Conservation (phyloP, 768 basidiomycete species). For the Amanita thiersii region DNA sequence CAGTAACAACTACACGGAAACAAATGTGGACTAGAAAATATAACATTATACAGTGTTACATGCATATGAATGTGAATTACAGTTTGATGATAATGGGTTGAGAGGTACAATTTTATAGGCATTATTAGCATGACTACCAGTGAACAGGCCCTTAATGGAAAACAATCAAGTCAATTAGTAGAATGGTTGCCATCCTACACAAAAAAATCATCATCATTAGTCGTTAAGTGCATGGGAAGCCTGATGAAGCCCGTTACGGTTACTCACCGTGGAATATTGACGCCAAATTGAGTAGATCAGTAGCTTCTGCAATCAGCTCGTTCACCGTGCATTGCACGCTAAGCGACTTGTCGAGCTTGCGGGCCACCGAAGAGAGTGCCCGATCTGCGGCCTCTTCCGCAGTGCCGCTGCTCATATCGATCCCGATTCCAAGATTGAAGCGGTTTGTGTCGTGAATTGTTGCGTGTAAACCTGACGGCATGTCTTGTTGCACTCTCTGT, state of each 20-base stretch:
- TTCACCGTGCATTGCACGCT: slow-evolving; percentile 94
- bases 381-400: slow-evolving; percentile 88
- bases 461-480: slow-evolving; percentile 17
- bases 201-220: too few species aligned
- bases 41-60: slow-evolving; percentile 7
- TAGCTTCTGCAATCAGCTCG: slow-evolving; percentile 84
- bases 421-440: slow-evolving; percentile 35
- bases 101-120: too few species aligned
- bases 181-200: slow-evolving; percentile 1
- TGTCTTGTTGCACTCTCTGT: slow-evolving; percentile 47
- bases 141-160: too few species aligned
- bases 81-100: too few species aligned
- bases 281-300: slow-evolving; percentile 65
- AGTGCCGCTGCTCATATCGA: slow-evolving; percentile 56
- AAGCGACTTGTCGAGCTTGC: slow-evolving; percentile 77
- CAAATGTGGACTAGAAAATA: neutral
- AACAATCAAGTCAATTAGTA: too few species aligned
- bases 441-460: slow-evolving; percentile 16
- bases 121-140: too few species aligned
- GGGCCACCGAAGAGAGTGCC: slow-evolving; percentile 69
- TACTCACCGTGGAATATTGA: slow-evolving; percentile 63
- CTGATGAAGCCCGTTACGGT: neutral
- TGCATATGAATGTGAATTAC: neutral
- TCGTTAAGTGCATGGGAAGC: neutral
- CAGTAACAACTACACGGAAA: neutral